Evolutionary conservation across 441 rosid species (phyloP).

Genomic region (Adansonia rubrostipa): DNA sequence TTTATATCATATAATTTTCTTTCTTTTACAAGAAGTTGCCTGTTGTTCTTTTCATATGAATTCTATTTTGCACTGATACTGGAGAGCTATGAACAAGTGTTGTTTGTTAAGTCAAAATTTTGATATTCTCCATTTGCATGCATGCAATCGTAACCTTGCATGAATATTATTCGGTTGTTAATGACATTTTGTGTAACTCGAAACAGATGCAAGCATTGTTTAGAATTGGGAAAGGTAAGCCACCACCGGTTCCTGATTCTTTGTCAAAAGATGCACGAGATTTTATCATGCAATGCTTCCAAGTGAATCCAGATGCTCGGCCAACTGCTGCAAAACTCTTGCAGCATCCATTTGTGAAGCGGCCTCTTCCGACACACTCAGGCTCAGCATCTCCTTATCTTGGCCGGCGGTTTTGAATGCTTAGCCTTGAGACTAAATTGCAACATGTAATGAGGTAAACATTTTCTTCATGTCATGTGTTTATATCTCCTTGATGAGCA

Average conservation of each 20-base stretch:
- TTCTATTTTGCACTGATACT: neutral
- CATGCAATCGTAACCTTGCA: neutral
- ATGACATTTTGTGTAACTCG: conserved; percentile 29
- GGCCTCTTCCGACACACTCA: conserved; percentile 45
- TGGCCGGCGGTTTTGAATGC: conserved; percentile 41
- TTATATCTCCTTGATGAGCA: neutral
- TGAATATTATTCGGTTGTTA: neutral
- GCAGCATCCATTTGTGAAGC: conserved; percentile 76
- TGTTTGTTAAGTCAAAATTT: conserved; percentile 10
- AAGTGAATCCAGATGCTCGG: conserved; percentile 67
- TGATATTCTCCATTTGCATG: neutral
- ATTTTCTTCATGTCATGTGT: neutral
- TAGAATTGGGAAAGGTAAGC: conserved; percentile 76
- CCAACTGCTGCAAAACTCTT: conserved; percentile 80
- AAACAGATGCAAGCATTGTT: conserved; percentile 79
- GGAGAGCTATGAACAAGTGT: neutral
- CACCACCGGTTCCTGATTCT: conserved; percentile 68
- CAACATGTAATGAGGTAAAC: neutral
- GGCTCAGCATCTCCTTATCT: conserved; percentile 67
- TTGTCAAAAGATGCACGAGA: conserved; percentile 70
- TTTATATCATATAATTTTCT: neutral
- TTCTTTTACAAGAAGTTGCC: neutral
- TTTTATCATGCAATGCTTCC: conserved; percentile 67
- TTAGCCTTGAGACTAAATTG: neutral
- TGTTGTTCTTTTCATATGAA: neutral